These are phyloP conservation scores for Boechera divaricarpa DNA, from an alignment of 345 rosid genomes.

Conservation along the genomic window DNA sequence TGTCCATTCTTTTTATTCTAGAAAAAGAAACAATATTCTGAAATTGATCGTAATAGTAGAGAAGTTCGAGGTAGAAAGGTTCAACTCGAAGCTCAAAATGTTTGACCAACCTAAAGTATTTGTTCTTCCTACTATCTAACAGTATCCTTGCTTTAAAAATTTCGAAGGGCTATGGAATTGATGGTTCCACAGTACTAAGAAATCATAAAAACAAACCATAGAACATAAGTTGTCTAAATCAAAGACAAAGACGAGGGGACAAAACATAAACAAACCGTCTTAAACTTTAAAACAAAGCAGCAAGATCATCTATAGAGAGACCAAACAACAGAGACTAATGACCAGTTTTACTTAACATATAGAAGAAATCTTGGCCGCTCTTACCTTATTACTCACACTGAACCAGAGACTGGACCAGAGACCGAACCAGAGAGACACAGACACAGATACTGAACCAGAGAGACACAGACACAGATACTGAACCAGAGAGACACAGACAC, in stretches of 20 bases:
- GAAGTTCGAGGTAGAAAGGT: too few relatives aligned
- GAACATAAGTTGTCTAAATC: background rate
- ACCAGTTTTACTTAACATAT: slow-evolving; percentile 1
- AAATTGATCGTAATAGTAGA: too few relatives aligned
- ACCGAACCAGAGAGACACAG: background rate
- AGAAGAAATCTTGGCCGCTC: slow-evolving; percentile 14
- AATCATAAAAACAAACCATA: background rate
- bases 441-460: background rate
- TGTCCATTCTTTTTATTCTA: too few relatives aligned
- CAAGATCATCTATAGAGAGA: background rate
- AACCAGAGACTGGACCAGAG: background rate
- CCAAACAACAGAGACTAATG: slow-evolving; percentile 17
- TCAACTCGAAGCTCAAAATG: too few relatives aligned
- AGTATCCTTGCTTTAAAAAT: too few relatives aligned
- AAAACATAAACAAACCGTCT: slow-evolving; percentile 2
- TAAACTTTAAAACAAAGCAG: background rate
- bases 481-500: too few relatives aligned
- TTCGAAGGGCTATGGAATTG: too few relatives aligned
- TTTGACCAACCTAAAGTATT: too few relatives aligned
- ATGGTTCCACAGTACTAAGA: too few relatives aligned
- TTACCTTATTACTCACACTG: slow-evolving; percentile 23
- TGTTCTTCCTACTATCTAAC: too few relatives aligned
- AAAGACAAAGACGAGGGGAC: background rate
- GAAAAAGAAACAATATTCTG: too few relatives aligned
- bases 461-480: background rate